Evolutionary conservation across 2,329 filamentous ascomycete genomes (phyloP), one percentile per base, ranked within the genome.

Genomic region (Didymella sp.): DNA sequence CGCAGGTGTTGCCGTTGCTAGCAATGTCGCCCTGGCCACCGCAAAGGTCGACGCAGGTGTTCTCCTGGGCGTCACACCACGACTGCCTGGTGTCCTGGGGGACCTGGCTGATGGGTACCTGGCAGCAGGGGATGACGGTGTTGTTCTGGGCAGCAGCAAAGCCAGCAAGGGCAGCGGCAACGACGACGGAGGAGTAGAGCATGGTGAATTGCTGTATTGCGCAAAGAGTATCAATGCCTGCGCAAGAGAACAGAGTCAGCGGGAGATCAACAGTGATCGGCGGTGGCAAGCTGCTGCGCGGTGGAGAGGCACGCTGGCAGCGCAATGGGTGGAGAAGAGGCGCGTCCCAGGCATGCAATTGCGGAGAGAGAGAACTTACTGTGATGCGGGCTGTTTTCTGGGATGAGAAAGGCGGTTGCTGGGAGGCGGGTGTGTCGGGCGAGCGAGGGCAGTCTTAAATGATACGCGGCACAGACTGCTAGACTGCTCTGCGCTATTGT

Each of bases 41-140:
- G 76, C 87, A 89, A 61, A 89, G 80, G 56, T 80, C 71, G 15
- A 83, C 84, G 77, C 87, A 89, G 41, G 81, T 81, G 75, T 86
- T 85, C 59, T 76, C 75, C 77, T 89, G 78, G 61, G 80, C 84
- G 51, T 75, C 73, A 72, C 87, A 89, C 85, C 85, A 89, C 55
- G 76, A 63, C 69, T 74, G 62, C 61, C 76, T 76, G 22, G 71
- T 63, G 38, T 69, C 51, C 2, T 66, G n/a, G 38, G 72, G 60
- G 38, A 86, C 75, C 25, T 64, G 48, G 66, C 62, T 73, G 50
- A 81, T 66, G 60, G 79, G 69, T 70, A 85, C 79, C 42, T 70
- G 71, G 65, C 73, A 76, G 72, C 73, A 76, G 1, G 68, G 78
- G 67, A 71, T 68, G 41, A 58, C 56, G 3, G 76, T 62, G 66